A percentile compares a stretch with the other conserved stretches of the same genome.
Conservation (phyloP, 176 grass and related monocot genomes). For the Zea mays region DNA sequence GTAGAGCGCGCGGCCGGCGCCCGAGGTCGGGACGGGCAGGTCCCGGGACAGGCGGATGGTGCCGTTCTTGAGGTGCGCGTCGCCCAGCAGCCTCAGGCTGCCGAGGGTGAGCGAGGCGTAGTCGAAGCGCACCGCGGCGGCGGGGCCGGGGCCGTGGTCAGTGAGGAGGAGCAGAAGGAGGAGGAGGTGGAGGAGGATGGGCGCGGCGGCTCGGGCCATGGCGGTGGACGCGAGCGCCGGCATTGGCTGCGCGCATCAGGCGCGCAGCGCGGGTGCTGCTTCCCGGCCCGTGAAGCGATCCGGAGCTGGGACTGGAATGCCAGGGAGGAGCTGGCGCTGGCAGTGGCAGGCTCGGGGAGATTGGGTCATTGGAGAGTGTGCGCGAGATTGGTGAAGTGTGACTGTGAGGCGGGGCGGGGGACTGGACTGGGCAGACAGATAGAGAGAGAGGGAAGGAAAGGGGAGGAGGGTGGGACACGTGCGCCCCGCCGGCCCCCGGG, state of each 20-base stretch:
- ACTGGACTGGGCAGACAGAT: background rate
- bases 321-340: background rate
- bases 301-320: background rate
- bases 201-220: background rate
- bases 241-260: conserved; percentile 26
- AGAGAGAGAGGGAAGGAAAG: no score
- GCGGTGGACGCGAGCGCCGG: conserved; percentile 32
- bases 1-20: conserved; percentile 75
- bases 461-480: conserved; percentile 9
- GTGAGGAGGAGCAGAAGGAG: background rate
- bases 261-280: conserved; percentile 8
- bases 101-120: conserved; percentile 65
- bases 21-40: conserved; percentile 73
- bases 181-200: background rate
- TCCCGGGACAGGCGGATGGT: conserved; percentile 79
- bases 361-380: background rate
- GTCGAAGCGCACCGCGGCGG: conserved; percentile 61
- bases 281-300: background rate
- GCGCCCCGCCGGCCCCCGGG: background rate
- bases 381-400: background rate
- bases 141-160: background rate
- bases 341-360: background rate
- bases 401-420: background rate
- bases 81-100: conserved; percentile 70
- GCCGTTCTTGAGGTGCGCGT: conserved; percentile 95